Conservation (phyloP, 2,329 filamentous ascomycete genomes). For the Thelonectria blattea region DNA sequence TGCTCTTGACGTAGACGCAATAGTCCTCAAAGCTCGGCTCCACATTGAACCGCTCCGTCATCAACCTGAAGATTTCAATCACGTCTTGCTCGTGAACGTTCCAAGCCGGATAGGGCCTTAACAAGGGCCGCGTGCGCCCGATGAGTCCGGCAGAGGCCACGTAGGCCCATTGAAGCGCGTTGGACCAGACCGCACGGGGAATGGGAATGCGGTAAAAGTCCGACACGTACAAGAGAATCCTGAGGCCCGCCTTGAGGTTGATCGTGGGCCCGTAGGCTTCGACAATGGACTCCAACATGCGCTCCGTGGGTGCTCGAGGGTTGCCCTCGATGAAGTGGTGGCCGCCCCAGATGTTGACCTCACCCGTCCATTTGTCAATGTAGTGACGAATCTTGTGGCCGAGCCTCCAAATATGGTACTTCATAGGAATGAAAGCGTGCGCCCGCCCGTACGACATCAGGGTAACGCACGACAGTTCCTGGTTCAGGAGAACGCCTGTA, state of each 20-base stretch:
- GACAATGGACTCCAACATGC: slow-evolving; percentile 69
- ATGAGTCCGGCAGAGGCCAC: slow-evolving; percentile 54
- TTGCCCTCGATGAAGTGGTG: slow-evolving; percentile 53
- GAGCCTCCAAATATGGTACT: slow-evolving; percentile 40
- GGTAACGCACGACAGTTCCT: slow-evolving; percentile 48
- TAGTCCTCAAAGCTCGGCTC: slow-evolving; percentile 64
- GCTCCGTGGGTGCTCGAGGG: slow-evolving; percentile 61
- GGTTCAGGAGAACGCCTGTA: slow-evolving; percentile 42
- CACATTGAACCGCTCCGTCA: slow-evolving; percentile 65
- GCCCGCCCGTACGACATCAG: slow-evolving; percentile 52
- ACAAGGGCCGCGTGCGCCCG: slow-evolving; percentile 44
- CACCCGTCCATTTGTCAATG: slow-evolving; percentile 25
- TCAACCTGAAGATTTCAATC: slow-evolving; percentile 61
- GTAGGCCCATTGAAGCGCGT: slow-evolving; percentile 71
- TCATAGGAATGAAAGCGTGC: slow-evolving; percentile 43
- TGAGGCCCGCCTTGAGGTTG: slow-evolving; percentile 63
- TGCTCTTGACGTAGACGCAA: slow-evolving; percentile 49
- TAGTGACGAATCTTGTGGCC: slow-evolving; percentile 41
- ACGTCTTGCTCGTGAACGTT: slow-evolving; percentile 52
- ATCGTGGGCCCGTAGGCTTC: slow-evolving; percentile 72
- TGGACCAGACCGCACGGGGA: slow-evolving; percentile 64
- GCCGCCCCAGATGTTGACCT: slow-evolving; percentile 41
- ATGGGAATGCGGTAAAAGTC: slow-evolving; percentile 64
- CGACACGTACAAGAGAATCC: slow-evolving; percentile 68
- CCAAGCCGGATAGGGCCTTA: slow-evolving; percentile 38